phyloP scores from a whole-genome alignment of 2,329 filamentous ascomycete species.

The Emmonsia crescens region DNA sequence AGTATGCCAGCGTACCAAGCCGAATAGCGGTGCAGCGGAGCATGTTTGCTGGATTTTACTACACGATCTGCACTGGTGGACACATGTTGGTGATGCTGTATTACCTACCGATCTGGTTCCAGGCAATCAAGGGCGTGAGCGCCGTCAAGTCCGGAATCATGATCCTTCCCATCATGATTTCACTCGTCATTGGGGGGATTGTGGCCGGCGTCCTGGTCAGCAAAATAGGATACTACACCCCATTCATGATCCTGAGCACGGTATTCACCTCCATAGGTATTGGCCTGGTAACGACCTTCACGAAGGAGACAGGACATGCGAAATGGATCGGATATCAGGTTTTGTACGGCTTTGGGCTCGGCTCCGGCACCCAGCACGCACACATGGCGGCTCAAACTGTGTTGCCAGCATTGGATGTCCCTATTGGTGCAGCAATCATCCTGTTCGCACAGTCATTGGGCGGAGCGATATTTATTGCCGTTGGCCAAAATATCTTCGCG shows the following conservation, averaged over 20 bases:
- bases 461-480: slow-evolving; percentile 15
- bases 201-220: slow-evolving; percentile 10
- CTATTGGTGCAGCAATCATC: slow-evolving; percentile 15
- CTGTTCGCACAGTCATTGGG: slow-evolving; percentile 13
- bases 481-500: slow-evolving; percentile 15
- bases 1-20: slow-evolving; percentile 21
- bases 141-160: slow-evolving; percentile 27
- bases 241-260: slow-evolving; percentile 15
- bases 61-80: neutral
- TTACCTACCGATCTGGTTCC: slow-evolving; percentile 30
- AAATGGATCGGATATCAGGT: slow-evolving; percentile 21
- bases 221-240: slow-evolving; percentile 16
- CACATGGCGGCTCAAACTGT: slow-evolving; percentile 15
- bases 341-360: slow-evolving; percentile 17
- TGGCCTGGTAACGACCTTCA: slow-evolving; percentile 23
- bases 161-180: slow-evolving; percentile 29
- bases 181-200: slow-evolving; percentile 17
- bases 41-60: neutral
- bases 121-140: slow-evolving; percentile 32
- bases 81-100: slow-evolving; percentile 15
- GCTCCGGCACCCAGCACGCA: slow-evolving; percentile 15
- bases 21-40: slow-evolving; percentile 25
- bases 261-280: slow-evolving; percentile 19
- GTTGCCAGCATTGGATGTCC: slow-evolving; percentile 9
- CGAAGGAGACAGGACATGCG: slow-evolving; percentile 13